Conservation (phyloP, 148 eudicot species). For the Rhododendron griersonianum region DNA sequence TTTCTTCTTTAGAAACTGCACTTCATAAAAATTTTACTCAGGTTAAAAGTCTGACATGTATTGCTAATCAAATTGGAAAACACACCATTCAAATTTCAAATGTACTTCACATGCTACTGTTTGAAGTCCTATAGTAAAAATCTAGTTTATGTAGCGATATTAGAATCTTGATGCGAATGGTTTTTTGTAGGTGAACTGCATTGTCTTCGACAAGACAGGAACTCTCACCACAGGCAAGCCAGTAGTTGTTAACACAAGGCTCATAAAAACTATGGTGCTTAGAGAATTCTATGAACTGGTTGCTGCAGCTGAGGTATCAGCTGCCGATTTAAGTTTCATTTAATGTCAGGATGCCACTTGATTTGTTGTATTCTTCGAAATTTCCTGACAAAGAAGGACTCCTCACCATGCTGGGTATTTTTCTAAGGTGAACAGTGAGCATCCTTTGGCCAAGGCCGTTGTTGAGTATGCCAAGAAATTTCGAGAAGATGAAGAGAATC, state of each 20-base stretch:
- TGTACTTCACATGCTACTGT: too few species aligned
- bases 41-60: not conserved
- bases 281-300: constrained; percentile 64
- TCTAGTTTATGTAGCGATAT: too few species aligned
- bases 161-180: not conserved
- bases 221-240: constrained; percentile 93
- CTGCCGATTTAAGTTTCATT: not conserved
- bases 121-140: too few species aligned
- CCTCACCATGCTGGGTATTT: not conserved
- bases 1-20: not conserved
- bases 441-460: not conserved
- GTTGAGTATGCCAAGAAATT: not conserved
- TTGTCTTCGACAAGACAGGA: constrained; percentile 94
- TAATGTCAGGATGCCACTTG: not conserved
- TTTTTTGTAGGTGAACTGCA: not conserved
- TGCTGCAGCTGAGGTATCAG: constrained; percentile 84
- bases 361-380: not conserved
- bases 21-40: not conserved
- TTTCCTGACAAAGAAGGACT: not conserved
- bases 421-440: not conserved
- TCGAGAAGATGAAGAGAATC: not conserved
- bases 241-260: constrained; percentile 61
- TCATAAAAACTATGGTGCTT: constrained; percentile 59
- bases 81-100: not conserved
- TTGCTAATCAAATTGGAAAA: not conserved